Base-by-base conservation (phyloP, 1,139 yeast species). In the Nakaseomyces nivariensis region DNA sequence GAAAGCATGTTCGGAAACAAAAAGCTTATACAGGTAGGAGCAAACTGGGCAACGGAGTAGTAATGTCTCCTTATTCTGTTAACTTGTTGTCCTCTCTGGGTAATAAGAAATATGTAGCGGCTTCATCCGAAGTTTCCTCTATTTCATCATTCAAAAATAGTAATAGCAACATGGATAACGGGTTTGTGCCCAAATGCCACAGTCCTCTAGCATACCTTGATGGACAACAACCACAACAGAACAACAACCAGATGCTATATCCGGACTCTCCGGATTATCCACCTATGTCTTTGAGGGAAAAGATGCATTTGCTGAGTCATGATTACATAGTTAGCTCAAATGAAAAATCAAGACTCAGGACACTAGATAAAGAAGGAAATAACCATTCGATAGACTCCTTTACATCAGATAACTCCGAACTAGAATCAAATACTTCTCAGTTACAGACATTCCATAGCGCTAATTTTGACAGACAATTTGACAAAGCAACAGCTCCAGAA, bases 1-100 rank as follows among this genome's bases (percentile, higher is more conserved):
- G 89, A 1, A 76, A 78, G 55, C 67, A 75, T 49, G 70, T 79
- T 48, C 79, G 76, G 57, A 68, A 79, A 51, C 55, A 61, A 22
- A 73, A 72, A 2, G 73, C 70, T 40, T 72, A n/a, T n/a, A 33
- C 13, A 9, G 33, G 32, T 24, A 41, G 34, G 13, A 29, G 33
- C 8, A 27, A 27, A 10, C 8, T 27, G n/a, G 44, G 44, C 10
- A 41, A 41, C 25, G 34, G 34, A 7, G 4, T 41, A 5, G 29
- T 22, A 31, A 33, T 43, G 46, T 32, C 46, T 8, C 66, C 67
- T 22, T 67, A 67, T 48, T 66, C 71, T 1, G 48, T 67, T 41
- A 63, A 63, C 27, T 50, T 67, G 43, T 57, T 67, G 41, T 41
- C 44, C 6, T n/a, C 44, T n/a, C 4, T 41, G n/a, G 44, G 34